Evolutionary conservation across 805 yeast species (phyloP), one percentile per base, ranked within the genome.

Genomic region (Sugiyamaella mastotermitis): DNA sequence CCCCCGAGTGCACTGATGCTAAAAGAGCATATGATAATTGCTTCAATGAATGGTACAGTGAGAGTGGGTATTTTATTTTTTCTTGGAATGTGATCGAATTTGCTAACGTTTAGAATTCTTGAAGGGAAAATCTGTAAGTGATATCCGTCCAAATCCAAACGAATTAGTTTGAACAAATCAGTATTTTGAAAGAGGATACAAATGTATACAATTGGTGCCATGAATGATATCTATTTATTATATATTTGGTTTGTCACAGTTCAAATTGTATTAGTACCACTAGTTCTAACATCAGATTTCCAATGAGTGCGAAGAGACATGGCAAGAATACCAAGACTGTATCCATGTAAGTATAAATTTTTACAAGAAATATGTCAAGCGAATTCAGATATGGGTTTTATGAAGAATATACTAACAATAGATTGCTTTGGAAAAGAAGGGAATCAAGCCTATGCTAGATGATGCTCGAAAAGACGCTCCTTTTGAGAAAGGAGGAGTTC

Each of bases 21-120:
- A 92, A 92, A 62, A 76, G 77, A 51, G 75, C 78, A 53, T 92
- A 92, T 56, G 97, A 92, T 57, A 82, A 79, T 53, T 92, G 98
- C 60, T 92, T 92, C 66, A 88, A 87, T 62, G 73, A 74, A 48
- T 88, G 98, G 98, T 92, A 92, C 58, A 79, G 92, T 4, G 97
- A 92, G 51, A 83, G 74, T 69, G 46, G 35, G 73, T 64, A 8
- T 8, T 21, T 20, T 8, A 5, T 20, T 8, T 9, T 24, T 11
- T 16, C 31, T 11, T 9, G 29, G 10, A 13, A 7, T 21, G 22
- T 21, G n/a, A 5, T 15, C 17, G 26, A 10, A 10, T 18, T 21
- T 24, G 28, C 41, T 37, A 40, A 38, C 40, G 15, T n/a, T 7
- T 27, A 61, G 64, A 66, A 45, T 66, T 66, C 43, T 54, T 66